These are phyloP conservation scores for Populus simonii DNA, from an alignment of 345 rosid genomes.

Conservation along the genomic window DNA sequence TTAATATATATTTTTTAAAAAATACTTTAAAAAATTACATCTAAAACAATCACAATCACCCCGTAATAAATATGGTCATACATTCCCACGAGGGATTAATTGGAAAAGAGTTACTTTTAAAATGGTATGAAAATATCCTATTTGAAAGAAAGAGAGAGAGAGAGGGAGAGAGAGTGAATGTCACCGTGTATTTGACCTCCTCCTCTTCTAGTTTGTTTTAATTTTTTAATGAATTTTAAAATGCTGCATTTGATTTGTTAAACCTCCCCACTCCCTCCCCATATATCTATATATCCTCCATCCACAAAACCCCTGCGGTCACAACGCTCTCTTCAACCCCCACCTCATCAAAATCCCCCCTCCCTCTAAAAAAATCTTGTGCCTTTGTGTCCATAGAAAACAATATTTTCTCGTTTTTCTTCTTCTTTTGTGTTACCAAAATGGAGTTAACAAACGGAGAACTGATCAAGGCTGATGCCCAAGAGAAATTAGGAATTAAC, in stretches of 20 bases:
- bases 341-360: neutral
- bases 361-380: neutral
- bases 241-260: neutral
- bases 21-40: no score
- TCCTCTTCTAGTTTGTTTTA: neutral
- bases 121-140: no score
- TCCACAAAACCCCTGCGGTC: constrained; percentile 20
- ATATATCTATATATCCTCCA: neutral
- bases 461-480: neutral
- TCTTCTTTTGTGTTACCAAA: neutral
- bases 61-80: no score
- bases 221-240: neutral
- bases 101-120: no score
- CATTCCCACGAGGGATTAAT: no score
- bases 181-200: constrained; percentile 23
- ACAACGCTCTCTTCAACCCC: neutral
- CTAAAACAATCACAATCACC: no score
- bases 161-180: neutral
- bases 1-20: no score
- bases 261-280: neutral
- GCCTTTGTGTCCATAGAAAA: neutral
- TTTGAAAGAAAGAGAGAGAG: no score
- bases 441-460: constrained; percentile 5
- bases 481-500: neutral
- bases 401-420: neutral